Base-by-base conservation (phyloP, 2,329 filamentous ascomycete genomes). In the Fusarium domesticum region DNA sequence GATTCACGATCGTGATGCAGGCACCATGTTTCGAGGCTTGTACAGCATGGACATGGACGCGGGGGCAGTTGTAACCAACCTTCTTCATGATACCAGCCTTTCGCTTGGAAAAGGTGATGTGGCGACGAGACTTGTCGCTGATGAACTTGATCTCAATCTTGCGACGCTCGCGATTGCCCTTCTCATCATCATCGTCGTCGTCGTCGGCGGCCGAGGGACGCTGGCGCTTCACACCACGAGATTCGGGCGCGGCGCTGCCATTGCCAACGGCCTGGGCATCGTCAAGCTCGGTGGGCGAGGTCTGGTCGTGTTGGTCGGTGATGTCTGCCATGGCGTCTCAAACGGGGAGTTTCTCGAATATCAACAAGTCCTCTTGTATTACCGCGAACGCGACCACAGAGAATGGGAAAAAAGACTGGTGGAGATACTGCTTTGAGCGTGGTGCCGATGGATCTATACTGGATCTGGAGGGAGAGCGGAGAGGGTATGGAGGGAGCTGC, bases 111-210 rank as follows among this genome's bases (percentile, higher is more conserved):
- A 98, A 97, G 64, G 93, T 97, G 69, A 97, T 98, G 77, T 98
- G 93, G 53, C 93, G 87, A 74, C 93, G 90, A 74, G 92, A 97
- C 78, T 98, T 98, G 75, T 98, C 93, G 72, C 91, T 92, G 71
- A 98, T 98, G 76, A 98, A 98, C 81, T 98, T 98, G 76, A 98
- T 98, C 74, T 98, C 93, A 64, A 98, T 98, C 86, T 98, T 98
- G 75, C 93, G 85, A 67, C 93, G 86, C 81, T 97, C 93, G 71
- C 93, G 91, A 65, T 90, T 90, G 53, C 89, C 89, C 83, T 97
- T 97, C 71, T 96, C 92, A 61, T 96, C 91, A 60, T 97, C 91
- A 56, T 97, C 93, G 56, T 97, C 92, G 58, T 97, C 93, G 66
- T 97, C 93, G 67, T 97, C 92, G 63, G 84, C 84, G 41, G 84